Conservation (phyloP, 176 grass and related monocot genomes). For the Melocanna baccifera region DNA sequence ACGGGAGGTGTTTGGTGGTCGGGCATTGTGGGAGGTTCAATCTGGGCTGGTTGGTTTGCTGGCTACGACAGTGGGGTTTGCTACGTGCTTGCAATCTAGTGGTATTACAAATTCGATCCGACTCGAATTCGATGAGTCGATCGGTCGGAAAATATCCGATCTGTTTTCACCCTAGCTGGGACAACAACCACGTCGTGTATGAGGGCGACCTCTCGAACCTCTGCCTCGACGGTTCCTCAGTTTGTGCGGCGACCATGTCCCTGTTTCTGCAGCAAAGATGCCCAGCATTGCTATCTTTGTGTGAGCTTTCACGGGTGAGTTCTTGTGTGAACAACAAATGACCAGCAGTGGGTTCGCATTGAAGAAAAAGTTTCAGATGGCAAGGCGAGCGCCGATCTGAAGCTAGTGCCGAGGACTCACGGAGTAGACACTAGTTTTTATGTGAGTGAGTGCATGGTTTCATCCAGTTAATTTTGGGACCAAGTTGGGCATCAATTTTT, state of each 20-base stretch:
- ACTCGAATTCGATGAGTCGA: too few relatives aligned
- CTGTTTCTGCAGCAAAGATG: too few relatives aligned
- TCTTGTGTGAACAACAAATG: too few relatives aligned
- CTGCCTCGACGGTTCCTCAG: slow-evolving; percentile 73
- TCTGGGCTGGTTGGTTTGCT: too few relatives aligned
- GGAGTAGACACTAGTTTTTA: slow-evolving; percentile 93
- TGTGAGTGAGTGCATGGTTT: slow-evolving; percentile 50
- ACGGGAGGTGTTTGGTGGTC: too few relatives aligned
- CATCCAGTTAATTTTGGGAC: not conserved
- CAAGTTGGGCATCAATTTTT: not conserved
- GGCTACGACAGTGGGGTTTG: too few relatives aligned
- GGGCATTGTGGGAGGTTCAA: too few relatives aligned
- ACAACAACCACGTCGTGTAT: slow-evolving; percentile 83
- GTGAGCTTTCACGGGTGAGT: too few relatives aligned
- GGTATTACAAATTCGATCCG: too few relatives aligned
- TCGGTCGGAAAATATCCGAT: too few relatives aligned
- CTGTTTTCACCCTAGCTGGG: too few relatives aligned
- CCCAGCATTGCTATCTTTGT: not conserved
- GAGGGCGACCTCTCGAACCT: slow-evolving; percentile 84
- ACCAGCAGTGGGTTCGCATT: slow-evolving; percentile 75
- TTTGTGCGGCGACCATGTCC: not conserved
- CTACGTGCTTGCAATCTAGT: too few relatives aligned
- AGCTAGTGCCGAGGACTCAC: slow-evolving; percentile 85
- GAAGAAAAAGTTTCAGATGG: slow-evolving; percentile 69
- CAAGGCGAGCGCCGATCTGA: slow-evolving; percentile 70